These are phyloP conservation scores for Fusarium haematococcum DNA, from an alignment of 2,329 filamentous ascomycete genomes.

Conservation along the genomic window DNA sequence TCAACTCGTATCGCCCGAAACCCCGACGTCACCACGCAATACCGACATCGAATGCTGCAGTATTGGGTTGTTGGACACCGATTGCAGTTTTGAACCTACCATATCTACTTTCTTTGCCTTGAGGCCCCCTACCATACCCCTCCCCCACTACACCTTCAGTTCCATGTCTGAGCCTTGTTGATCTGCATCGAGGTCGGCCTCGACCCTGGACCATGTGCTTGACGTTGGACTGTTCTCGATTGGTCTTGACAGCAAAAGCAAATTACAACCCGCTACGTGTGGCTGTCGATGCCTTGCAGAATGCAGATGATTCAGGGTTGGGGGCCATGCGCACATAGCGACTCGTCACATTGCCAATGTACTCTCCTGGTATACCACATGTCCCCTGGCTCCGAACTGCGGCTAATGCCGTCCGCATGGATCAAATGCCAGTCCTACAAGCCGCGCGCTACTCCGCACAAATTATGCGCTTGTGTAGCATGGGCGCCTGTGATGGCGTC, in stretches of 20 bases:
- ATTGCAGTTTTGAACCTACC: too few species aligned
- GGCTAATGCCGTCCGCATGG: not conserved
- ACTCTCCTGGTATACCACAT: not conserved
- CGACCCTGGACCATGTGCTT: not conserved
- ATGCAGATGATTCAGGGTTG: not conserved
- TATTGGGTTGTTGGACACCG: too few species aligned
- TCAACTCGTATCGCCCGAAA: too few species aligned
- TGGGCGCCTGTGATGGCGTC: not conserved
- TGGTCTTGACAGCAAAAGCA: too few species aligned
- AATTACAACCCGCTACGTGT: not conserved
- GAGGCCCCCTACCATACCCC: too few species aligned
- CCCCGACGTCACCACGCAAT: too few species aligned
- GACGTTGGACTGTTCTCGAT: not conserved
- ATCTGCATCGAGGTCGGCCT: too few species aligned
- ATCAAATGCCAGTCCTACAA: not conserved
- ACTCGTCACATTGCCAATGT: conserved; percentile 16
- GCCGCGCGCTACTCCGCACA: not conserved
- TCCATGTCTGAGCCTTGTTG: too few species aligned
- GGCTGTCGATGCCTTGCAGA: conserved; percentile 8
- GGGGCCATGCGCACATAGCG: conserved; percentile 9
- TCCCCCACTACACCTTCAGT: too few species aligned
- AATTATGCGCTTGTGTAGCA: not conserved
- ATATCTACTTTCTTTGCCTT: too few species aligned
- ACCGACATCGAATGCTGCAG: too few species aligned
- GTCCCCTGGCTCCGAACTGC: not conserved